Conservation (phyloP, 768 basidiomycete species). For the Serendipita vermifera region DNA sequence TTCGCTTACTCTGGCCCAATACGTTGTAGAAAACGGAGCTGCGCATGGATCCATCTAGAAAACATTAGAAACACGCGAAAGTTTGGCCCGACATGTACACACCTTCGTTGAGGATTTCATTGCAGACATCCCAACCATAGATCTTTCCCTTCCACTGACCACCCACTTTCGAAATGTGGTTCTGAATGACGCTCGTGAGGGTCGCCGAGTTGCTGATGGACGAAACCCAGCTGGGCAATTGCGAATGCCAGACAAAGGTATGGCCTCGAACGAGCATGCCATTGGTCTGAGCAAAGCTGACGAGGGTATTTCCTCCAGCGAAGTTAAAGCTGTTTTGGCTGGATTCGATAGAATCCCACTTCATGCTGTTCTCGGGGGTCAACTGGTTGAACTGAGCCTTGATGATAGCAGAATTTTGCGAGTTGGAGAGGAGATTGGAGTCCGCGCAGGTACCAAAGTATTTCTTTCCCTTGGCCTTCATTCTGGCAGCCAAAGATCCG, state of each 20-base stretch:
- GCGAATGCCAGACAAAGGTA: constrained; percentile 5
- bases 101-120: constrained; percentile 41
- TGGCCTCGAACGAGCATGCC: constrained; percentile 14
- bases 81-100: not conserved
- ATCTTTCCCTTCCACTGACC: constrained; percentile 15
- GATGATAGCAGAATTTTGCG: constrained; percentile 13
- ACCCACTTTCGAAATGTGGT: constrained; percentile 13
- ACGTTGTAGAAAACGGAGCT: constrained; percentile 34
- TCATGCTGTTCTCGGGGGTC: constrained; percentile 17
- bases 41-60: constrained; percentile 31
- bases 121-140: constrained; percentile 30
- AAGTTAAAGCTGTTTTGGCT: constrained; percentile 13
- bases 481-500: not conserved
- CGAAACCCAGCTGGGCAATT: constrained; percentile 9
- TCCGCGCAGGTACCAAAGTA: constrained; percentile 10
- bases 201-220: not conserved
- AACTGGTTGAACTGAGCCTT: constrained; percentile 14
- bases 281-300: constrained; percentile 15
- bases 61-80: not conserved
- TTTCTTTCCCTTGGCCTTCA: constrained; percentile 3
- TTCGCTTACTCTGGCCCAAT: constrained; percentile 26
- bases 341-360: constrained; percentile 8
- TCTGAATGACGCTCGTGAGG: constrained; percentile 10
- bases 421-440: constrained; percentile 9
- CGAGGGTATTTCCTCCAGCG: constrained; percentile 14